Evolutionary conservation across 2,329 filamentous ascomycete species (phyloP).

Genomic region (Fusarium vanettenii): DNA sequence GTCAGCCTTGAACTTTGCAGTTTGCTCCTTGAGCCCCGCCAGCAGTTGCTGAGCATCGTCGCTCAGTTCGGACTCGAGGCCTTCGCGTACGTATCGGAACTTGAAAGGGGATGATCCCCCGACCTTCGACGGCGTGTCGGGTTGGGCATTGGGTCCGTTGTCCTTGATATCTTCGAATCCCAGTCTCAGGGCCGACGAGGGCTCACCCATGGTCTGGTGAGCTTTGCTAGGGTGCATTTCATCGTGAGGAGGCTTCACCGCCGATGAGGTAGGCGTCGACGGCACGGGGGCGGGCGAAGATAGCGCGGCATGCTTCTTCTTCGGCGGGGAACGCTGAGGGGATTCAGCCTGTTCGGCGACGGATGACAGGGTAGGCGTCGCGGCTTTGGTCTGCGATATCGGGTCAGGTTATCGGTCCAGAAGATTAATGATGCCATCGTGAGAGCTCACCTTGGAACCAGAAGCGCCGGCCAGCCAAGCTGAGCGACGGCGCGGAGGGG

Average conservation of each 20-base stretch:
- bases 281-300: constrained; percentile 53
- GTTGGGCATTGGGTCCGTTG: constrained; percentile 52
- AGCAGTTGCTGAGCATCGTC: constrained; percentile 70
- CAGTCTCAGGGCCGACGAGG: constrained; percentile 83
- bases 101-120: constrained; percentile 70
- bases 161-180: constrained; percentile 82
- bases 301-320: constrained; percentile 46
- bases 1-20: constrained; percentile 75
- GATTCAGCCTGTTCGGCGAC: constrained; percentile 59
- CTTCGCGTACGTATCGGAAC: constrained; percentile 74
- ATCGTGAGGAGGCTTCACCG: constrained; percentile 75
- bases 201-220: constrained; percentile 79
- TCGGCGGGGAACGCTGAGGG: constrained; percentile 42
- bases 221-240: constrained; percentile 94
- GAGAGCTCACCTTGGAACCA: constrained; percentile 49
- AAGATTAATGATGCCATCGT: constrained; percentile 21
- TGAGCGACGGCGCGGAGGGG: constrained; percentile 57
- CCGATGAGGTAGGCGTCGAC: constrained; percentile 72
- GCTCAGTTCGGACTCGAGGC: constrained; percentile 65
- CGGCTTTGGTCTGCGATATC: constrained; percentile 44
- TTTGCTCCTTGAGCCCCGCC: constrained; percentile 78
- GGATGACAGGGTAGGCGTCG: constrained; percentile 51
- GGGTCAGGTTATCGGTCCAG: constrained; percentile 21
- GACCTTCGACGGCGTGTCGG: constrained; percentile 74
- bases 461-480: constrained; percentile 54